Conservation (phyloP, 345 rosid genomes). For the Camelina hispida region DNA sequence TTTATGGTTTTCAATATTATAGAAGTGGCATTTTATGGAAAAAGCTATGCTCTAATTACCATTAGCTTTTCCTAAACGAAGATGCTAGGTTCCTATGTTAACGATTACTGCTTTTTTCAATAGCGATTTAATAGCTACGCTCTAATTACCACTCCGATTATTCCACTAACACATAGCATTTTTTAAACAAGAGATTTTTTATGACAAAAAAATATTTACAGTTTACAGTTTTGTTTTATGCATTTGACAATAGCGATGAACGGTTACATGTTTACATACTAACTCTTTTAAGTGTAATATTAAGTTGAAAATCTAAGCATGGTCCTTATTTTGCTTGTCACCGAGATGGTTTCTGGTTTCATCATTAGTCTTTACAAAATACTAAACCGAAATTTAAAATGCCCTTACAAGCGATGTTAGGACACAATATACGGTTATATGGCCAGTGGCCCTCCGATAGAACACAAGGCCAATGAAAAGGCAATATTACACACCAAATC, state of each 20-base stretch:
- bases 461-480: conserved; percentile 29
- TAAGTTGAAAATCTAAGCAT: conserved; percentile 5
- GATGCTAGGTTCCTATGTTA: conserved; percentile 9
- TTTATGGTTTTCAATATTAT: not conserved
- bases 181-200: no score
- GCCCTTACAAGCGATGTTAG: conserved; percentile 31
- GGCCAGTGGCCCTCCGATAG: conserved; percentile 26
- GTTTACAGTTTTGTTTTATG: not conserved
- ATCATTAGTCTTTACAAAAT: conserved; percentile 26
- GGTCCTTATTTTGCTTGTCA: not conserved
- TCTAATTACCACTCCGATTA: no score
- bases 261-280: conserved; percentile 8
- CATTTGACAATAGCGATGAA: not conserved
- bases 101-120: not conserved
- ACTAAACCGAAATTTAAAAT: conserved; percentile 12
- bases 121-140: no score
- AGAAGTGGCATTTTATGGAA: conserved; percentile 15
- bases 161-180: no score
- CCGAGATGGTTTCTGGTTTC: not conserved
- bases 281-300: not conserved
- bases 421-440: conserved; percentile 17
- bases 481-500: conserved; percentile 33
- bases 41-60: conserved; percentile 17
- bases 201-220: no score
- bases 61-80: not conserved